Conservation (phyloP, 495 filamentous ascomycete genomes). For the Penicillium alfredii region DNA sequence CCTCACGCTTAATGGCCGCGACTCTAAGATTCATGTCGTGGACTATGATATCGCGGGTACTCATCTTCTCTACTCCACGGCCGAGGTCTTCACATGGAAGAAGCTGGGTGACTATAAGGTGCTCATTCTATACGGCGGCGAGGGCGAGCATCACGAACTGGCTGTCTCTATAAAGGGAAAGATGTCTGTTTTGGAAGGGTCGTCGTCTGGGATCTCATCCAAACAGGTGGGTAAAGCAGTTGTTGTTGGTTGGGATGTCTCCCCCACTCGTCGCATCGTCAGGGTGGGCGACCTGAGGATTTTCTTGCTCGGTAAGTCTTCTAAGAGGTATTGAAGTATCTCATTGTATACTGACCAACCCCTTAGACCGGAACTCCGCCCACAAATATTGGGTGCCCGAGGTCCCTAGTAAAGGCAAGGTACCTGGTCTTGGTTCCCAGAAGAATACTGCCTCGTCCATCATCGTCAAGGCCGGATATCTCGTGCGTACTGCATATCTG, state of each 20-base stretch:
- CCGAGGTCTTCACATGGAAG: constrained; percentile 71
- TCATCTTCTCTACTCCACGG: constrained; percentile 66
- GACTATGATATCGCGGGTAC: constrained; percentile 64
- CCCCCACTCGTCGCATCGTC: constrained; percentile 46
- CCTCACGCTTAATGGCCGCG: constrained; percentile 62
- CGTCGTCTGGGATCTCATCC: constrained; percentile 29
- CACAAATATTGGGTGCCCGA: constrained; percentile 72
- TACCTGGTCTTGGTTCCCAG: constrained; percentile 33
- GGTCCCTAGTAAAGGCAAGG: constrained; percentile 29
- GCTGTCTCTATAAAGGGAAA: constrained; percentile 42
- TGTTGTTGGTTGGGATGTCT: constrained; percentile 54
- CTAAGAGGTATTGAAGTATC: background rate
- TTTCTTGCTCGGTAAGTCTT: constrained; percentile 42
- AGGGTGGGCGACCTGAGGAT: constrained; percentile 51
- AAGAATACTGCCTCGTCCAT: constrained; percentile 42
- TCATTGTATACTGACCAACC: constrained; percentile 1
- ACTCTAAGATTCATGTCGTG: constrained; percentile 69
- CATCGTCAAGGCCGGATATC: constrained; percentile 68
- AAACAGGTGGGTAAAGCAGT: constrained; percentile 40
- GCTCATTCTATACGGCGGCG: constrained; percentile 63
- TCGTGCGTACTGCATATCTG: constrained; percentile 59
- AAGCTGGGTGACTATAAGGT: constrained; percentile 53
- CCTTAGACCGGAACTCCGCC: constrained; percentile 57
- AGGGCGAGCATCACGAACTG: constrained; percentile 65
- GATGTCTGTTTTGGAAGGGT: constrained; percentile 46